Evolutionary conservation across 2,329 filamentous ascomycete genomes (phyloP).

Genomic region (Didymella keratinophila): DNA sequence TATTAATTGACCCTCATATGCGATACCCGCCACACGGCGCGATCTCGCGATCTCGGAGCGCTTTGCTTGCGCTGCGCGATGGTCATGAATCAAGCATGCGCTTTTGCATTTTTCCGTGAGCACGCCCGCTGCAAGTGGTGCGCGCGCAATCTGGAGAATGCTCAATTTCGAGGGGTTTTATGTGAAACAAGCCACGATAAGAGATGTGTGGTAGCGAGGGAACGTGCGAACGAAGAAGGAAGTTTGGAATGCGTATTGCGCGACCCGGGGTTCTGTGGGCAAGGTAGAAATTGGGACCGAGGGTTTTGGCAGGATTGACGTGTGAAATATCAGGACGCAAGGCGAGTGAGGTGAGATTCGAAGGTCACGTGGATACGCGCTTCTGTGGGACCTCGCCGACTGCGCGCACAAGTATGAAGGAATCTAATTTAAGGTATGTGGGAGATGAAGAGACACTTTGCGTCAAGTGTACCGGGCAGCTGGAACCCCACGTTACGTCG

Average conservation of each 20-base stretch:
- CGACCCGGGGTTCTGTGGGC: background rate
- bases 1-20: constrained; percentile 18
- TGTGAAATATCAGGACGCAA: background rate
- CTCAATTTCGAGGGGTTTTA: constrained; percentile 12
- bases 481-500: background rate
- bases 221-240: constrained; percentile 10
- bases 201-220: constrained; percentile 17
- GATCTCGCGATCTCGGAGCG: constrained; percentile 21
- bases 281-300: constrained; percentile 10
- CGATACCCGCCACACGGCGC: constrained; percentile 8
- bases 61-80: background rate
- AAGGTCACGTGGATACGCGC: background rate
- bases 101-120: constrained; percentile 3
- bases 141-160: background rate
- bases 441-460: background rate
- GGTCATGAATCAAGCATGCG: constrained; percentile 12
- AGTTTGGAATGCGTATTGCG: constrained; percentile 6
- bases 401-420: background rate
- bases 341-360: background rate
- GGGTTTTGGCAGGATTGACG: background rate
- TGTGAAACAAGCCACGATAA: constrained; percentile 18
- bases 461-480: constrained; percentile 1
- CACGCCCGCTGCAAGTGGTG: background rate
- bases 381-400: background rate
- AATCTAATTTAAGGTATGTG: background rate